phyloP scores from a whole-genome alignment of 495 filamentous ascomycete species.

The Penicillium canariense region DNA sequence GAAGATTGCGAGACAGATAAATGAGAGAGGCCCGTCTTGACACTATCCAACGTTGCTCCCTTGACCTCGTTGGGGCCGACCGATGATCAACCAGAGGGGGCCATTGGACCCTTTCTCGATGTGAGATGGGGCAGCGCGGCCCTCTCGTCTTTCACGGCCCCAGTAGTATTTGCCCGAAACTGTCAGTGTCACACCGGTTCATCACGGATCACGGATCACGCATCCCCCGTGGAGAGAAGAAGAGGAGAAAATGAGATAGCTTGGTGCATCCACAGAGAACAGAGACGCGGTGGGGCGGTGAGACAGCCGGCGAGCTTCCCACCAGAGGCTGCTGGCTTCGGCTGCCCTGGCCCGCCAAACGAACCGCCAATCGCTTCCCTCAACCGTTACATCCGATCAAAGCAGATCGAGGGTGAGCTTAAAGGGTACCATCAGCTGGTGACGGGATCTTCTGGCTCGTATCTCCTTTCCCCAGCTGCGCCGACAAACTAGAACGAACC shows the following conservation, averaged over 20 bases:
- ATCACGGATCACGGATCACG: background rate
- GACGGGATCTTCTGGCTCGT: too few relatives aligned
- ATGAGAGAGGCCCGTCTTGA: too few relatives aligned
- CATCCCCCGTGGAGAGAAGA: too few relatives aligned
- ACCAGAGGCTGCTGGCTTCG: background rate
- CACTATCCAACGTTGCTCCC: too few relatives aligned
- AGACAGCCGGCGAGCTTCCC: background rate
- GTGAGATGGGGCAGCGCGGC: background rate
- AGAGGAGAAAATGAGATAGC: too few relatives aligned
- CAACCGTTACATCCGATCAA: too few relatives aligned
- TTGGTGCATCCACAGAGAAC: too few relatives aligned
- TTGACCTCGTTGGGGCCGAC: background rate
- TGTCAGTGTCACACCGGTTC: too few relatives aligned
- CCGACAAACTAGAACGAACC: too few relatives aligned
- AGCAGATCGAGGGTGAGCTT: too few relatives aligned
- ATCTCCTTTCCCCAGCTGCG: too few relatives aligned
- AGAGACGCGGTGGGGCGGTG: background rate
- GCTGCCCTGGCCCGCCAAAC: background rate
- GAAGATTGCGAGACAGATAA: background rate
- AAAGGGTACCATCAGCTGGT: too few relatives aligned
- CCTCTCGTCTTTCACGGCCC: background rate
- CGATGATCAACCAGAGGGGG: background rate
- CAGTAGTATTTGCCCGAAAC: background rate
- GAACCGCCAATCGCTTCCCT: background rate
- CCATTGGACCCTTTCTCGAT: background rate